A percentile compares a stretch with the other conserved stretches of the same genome.
Conservation (phyloP, 2,329 filamentous ascomycete species). For the Penicillium expansum region DNA sequence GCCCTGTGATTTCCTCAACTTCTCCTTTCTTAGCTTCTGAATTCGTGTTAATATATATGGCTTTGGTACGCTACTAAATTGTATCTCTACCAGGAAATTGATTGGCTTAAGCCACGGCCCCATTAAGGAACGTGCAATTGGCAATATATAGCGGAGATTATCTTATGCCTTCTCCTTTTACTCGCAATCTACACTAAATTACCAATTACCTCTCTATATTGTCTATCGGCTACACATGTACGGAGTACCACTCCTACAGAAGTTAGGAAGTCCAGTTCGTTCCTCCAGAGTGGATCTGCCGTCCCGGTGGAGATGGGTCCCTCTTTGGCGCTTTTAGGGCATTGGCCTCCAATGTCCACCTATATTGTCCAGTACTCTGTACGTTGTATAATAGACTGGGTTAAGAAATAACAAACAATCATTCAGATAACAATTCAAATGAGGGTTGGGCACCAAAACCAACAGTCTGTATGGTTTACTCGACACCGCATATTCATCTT, state of each 20-base stretch:
- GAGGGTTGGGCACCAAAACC: constrained; percentile 11
- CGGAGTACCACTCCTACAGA: neutral
- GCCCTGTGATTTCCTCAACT: neutral
- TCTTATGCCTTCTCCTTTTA: neutral
- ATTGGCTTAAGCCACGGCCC: constrained; percentile 15
- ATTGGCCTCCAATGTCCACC: constrained; percentile 11
- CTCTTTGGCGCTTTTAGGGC: constrained; percentile 8
- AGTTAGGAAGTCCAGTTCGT: constrained; percentile 3
- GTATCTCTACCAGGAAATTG: constrained; percentile 4
- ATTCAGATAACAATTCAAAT: neutral
- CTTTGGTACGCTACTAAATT: constrained; percentile 21
- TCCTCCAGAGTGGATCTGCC: constrained; percentile 17
- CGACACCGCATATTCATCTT: constrained; percentile 6
- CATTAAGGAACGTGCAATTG: constrained; percentile 6
- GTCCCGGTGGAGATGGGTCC: constrained; percentile 15
- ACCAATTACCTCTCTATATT: neutral
- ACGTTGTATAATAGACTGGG: neutral
- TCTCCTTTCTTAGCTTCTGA: neutral
- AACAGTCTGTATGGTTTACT: constrained; percentile 1
- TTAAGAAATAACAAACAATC: neutral
- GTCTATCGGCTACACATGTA: neutral
- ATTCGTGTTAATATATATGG: constrained; percentile 9
- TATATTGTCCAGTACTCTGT: neutral
- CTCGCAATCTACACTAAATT: neutral
- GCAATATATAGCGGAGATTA: neutral